A percentile compares a stretch with the other conserved stretches of the same genome.
phyloP scores from a whole-genome alignment of 371 early-diverging fungal genomes.

The Fennellomyces sp. region DNA sequence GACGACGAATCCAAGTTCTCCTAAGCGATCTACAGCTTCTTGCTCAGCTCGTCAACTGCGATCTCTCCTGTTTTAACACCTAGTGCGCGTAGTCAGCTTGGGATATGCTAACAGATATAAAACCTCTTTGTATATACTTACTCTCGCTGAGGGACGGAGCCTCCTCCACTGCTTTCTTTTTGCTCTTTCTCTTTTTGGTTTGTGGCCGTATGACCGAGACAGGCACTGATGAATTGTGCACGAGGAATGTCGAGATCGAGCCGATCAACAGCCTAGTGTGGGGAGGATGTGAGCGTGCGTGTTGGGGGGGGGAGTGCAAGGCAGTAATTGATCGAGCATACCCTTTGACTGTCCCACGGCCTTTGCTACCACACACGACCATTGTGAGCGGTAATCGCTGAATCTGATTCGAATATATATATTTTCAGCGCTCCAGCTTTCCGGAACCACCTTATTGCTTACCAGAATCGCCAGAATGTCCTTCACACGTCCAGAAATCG shows the following conservation, averaged over 20 bases:
- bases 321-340: too few relatives aligned
- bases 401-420: conserved; percentile 30
- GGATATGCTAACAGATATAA: too few relatives aligned
- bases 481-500: conserved; percentile 56
- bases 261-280: conserved; percentile 45
- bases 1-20: conserved; percentile 31
- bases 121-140: conserved; percentile 20
- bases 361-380: conserved; percentile 62
- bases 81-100: conserved; percentile 8
- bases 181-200: conserved; percentile 33
- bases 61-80: conserved; percentile 36
- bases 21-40: background rate
- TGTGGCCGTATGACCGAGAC: conserved; percentile 60
- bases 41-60: conserved; percentile 35
- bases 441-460: too few relatives aligned
- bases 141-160: conserved; percentile 42
- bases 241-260: conserved; percentile 59
- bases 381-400: conserved; percentile 50
- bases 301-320: too few relatives aligned
- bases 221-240: conserved; percentile 63
- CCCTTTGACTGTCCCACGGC: conserved; percentile 61
- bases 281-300: too few relatives aligned
- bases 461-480: conserved; percentile 43
- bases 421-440: background rate
- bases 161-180: conserved; percentile 12